Conservation (phyloP, 2,329 filamentous ascomycete genomes). For the Trichoderma brevicompactum region DNA sequence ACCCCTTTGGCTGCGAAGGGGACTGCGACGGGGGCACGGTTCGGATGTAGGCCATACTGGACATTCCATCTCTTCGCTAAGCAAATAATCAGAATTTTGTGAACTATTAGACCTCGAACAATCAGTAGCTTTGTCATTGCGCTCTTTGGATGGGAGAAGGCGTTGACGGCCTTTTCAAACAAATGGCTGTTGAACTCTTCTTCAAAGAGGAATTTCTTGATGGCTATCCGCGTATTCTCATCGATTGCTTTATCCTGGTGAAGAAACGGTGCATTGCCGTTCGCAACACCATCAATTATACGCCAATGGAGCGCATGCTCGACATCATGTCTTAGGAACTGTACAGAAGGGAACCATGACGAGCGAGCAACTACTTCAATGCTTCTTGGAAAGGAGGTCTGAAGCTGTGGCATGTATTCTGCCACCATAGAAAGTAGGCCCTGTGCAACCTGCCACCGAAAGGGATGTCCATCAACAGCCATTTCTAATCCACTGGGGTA, state of each 20-base stretch:
- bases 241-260: not conserved
- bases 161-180: not conserved
- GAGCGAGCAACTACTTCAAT: conserved; percentile 53
- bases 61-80: conserved; percentile 70
- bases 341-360: conserved; percentile 58
- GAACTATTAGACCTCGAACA: conserved; percentile 11
- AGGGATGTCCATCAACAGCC: conserved; percentile 56
- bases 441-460: conserved; percentile 55
- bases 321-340: conserved; percentile 55
- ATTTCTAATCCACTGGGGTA: conserved; percentile 58
- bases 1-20: conserved; percentile 47
- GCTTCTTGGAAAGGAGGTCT: conserved; percentile 42
- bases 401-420: conserved; percentile 44
- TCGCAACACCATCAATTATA: conserved; percentile 49
- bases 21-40: conserved; percentile 65
- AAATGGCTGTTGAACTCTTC: conserved; percentile 5
- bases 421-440: conserved; percentile 48
- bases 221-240: conserved; percentile 28
- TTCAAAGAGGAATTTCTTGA: conserved; percentile 4
- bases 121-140: conserved; percentile 7
- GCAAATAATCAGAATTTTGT: conserved; percentile 58
- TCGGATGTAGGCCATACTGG: conserved; percentile 62
- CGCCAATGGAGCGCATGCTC: conserved; percentile 50
- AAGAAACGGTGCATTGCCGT: conserved; percentile 33
- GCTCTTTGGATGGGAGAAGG: conserved; percentile 13